A percentile compares a stretch with the other conserved stretches of the same genome.
Evolutionary conservation across 352 stramenopile species (phyloP).

Genomic region (Elongisporangium anandrum): DNA sequence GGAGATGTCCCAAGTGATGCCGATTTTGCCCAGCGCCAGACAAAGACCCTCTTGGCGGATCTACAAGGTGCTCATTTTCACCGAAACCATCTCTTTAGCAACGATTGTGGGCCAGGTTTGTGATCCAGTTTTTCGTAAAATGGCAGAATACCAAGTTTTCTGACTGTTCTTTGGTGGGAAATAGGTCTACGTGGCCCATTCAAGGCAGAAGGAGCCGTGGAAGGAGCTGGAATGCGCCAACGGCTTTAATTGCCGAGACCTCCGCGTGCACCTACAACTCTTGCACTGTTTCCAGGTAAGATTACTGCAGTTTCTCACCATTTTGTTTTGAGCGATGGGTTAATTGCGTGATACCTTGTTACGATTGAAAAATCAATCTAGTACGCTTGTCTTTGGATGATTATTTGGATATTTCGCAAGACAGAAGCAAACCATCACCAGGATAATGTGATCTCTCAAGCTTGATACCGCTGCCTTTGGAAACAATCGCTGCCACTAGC

Average conservation of each 20-base stretch:
- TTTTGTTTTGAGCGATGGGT: too few relatives aligned
- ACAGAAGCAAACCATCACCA: constrained; percentile 2
- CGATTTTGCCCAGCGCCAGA: neutral
- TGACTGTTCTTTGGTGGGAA: too few relatives aligned
- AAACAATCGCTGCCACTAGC: too few relatives aligned
- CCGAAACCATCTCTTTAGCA: constrained; percentile 16
- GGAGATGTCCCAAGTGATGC: neutral
- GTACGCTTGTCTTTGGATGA: constrained; percentile 15
- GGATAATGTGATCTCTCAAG: constrained; percentile 6
- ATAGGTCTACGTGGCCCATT: constrained; percentile 16
- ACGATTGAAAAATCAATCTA: neutral
- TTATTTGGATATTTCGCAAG: constrained; percentile 22
- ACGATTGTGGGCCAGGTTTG: constrained; percentile 22
- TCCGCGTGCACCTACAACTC: constrained; percentile 15
- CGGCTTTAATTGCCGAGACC: constrained; percentile 8
- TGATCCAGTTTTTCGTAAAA: neutral
- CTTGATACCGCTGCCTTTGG: too few relatives aligned
- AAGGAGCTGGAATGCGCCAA: constrained; percentile 25
- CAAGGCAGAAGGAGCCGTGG: constrained; percentile 4
- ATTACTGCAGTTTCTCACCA: constrained; percentile 1
- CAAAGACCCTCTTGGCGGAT: constrained; percentile 21
- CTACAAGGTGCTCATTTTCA: constrained; percentile 20
- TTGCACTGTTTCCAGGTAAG: constrained; percentile 23
- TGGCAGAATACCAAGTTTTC: too few relatives aligned
- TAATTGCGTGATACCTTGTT: too few relatives aligned